These are phyloP conservation scores for Fraxinus angustifolia DNA, from an alignment of 305 asterid genomes.

Conservation along the genomic window DNA sequence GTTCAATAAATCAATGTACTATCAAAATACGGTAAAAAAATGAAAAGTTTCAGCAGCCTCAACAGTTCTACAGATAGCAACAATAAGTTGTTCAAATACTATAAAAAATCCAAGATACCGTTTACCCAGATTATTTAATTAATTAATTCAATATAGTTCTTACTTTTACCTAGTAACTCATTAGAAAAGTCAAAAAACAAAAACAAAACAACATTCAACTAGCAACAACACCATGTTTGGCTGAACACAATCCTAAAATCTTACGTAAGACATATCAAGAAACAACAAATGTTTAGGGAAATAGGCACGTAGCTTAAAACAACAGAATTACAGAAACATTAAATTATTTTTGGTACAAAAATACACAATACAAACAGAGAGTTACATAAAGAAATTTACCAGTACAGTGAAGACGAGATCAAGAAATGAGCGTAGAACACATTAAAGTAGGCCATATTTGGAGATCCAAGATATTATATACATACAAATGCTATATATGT, in stretches of 20 bases:
- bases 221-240: constrained; percentile 19
- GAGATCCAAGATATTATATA: constrained; percentile 18
- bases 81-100: constrained; percentile 3
- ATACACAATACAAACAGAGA: background rate
- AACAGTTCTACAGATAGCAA: constrained; percentile 15
- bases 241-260: constrained; percentile 4
- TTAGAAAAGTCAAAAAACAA: constrained; percentile 18
- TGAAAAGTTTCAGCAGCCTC: constrained; percentile 13
- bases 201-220: constrained; percentile 22
- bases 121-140: constrained; percentile 4
- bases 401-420: constrained; percentile 11
- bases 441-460: constrained; percentile 10
- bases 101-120: background rate
- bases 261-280: background rate
- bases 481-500: constrained; percentile 16
- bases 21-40: constrained; percentile 2
- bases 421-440: background rate
- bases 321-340: background rate
- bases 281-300: background rate
- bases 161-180: constrained; percentile 5
- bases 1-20: background rate
- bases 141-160: constrained; percentile 1
- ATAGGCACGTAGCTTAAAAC: background rate
- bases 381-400: constrained; percentile 20
- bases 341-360: background rate